Evolutionary conservation across 768 basidiomycete genomes (phyloP).

Genomic region (Leccinum uliginosum): DNA sequence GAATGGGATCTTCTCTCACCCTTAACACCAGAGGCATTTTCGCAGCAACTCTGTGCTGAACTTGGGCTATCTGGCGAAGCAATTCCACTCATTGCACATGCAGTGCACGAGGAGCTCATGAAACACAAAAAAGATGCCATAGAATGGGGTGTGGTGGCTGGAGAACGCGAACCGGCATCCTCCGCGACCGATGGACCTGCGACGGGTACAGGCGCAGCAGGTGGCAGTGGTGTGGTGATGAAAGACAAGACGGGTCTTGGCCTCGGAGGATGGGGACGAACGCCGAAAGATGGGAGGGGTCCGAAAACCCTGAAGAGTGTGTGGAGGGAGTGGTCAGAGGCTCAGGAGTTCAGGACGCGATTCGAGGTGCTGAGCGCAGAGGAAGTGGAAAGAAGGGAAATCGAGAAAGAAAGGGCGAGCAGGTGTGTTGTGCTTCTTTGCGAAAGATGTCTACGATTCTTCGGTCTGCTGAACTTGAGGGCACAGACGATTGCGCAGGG

Average conservation of each 20-base stretch:
- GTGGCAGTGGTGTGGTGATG: constrained; percentile 47
- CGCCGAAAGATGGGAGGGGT: constrained; percentile 73
- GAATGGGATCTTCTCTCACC: constrained; percentile 98
- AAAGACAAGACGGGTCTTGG: constrained; percentile 84
- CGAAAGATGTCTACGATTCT: background rate
- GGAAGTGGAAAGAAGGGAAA: constrained; percentile 87
- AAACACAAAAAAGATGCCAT: constrained; percentile 94
- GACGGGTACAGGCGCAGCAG: constrained; percentile 6
- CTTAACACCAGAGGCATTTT: constrained; percentile 84
- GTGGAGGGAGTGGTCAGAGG: constrained; percentile 94
- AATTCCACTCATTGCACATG: constrained; percentile 83
- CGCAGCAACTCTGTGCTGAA: constrained; percentile 74
- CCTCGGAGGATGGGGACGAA: constrained; percentile 68
- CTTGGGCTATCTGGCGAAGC: constrained; percentile 88
- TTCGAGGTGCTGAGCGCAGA: constrained; percentile 85
- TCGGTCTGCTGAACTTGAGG: constrained; percentile 1
- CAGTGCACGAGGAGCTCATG: constrained; percentile 91
- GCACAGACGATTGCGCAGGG: constrained; percentile 54
- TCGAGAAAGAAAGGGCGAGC: constrained; percentile 82
- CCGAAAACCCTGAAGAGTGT: constrained; percentile 81
- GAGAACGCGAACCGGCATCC: constrained; percentile 36
- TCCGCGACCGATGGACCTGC: constrained; percentile 15
- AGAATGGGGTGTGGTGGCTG: constrained; percentile 86
- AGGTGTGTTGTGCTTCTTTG: constrained; percentile 35
- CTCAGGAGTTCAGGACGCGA: constrained; percentile 83